A percentile compares a stretch with the other conserved stretches of the same genome.
Conservation (phyloP, 257 asterid species). For the Penstemon newberryi region DNA sequence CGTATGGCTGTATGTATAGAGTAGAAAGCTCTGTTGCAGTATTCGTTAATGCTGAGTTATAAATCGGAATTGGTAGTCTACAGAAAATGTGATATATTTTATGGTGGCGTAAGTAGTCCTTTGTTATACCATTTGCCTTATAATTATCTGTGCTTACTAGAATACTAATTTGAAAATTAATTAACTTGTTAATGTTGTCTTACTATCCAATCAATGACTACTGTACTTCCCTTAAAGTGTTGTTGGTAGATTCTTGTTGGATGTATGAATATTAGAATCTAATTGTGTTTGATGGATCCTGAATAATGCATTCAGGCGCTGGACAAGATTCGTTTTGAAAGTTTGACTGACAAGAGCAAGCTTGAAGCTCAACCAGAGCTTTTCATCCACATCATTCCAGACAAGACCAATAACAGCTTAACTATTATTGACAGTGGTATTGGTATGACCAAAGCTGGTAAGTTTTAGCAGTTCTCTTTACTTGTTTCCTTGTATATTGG, state of each 20-base stretch:
- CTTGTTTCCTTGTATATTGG: not conserved
- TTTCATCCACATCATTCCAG: conserved; percentile 60
- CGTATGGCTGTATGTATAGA: no score
- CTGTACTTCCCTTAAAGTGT: not conserved
- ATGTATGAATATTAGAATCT: not conserved
- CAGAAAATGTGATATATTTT: no score
- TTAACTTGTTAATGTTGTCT: not conserved
- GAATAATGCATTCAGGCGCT: conserved; percentile 41
- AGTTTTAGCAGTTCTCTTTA: conserved; percentile 17
- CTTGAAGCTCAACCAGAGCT: conserved; percentile 64
- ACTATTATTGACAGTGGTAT: conserved; percentile 64
- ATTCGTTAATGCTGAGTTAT: no score
- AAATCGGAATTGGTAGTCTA: no score
- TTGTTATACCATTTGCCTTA: no score
- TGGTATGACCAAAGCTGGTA: conserved; percentile 79
- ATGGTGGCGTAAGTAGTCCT: no score
- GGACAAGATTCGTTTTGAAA: conserved; percentile 64
- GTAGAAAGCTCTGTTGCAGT: no score
- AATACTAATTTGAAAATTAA: no score
- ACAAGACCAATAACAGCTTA: conserved; percentile 56
- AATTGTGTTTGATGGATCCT: not conserved
- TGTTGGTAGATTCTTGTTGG: not conserved
- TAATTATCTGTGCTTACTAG: no score
- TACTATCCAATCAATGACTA: not conserved
- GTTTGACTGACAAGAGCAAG: conserved; percentile 69